Percentiles rank a stretch among this genome's conserved stretches.
Evolutionary conservation across 2,329 filamentous ascomycete genomes (phyloP).

Genomic region (Stagonosporopsis chrysanthemi): DNA sequence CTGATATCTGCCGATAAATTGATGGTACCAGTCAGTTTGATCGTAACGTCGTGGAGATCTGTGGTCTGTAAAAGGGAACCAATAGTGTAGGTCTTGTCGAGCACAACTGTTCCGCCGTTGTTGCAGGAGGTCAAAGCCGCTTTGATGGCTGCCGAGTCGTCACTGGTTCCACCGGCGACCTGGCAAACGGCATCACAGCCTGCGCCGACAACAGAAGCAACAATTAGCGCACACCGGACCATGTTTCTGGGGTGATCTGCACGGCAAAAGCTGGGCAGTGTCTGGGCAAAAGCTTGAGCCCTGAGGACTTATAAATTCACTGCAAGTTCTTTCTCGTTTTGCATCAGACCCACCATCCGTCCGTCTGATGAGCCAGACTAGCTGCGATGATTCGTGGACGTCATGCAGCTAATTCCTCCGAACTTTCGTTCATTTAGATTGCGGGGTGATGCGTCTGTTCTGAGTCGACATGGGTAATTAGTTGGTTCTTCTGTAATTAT

Average conservation of each 20-base stretch:
- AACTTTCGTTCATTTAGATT: background rate
- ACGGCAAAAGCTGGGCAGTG: slow-evolving; percentile 4
- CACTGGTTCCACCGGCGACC: slow-evolving; percentile 50
- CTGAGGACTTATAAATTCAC: background rate
- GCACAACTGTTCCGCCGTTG: slow-evolving; percentile 67
- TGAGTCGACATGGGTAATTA: background rate
- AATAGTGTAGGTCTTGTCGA: slow-evolving; percentile 67
- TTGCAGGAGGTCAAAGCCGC: slow-evolving; percentile 66
- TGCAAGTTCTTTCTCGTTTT: background rate
- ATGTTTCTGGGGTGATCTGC: background rate
- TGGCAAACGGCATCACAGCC: slow-evolving; percentile 16
- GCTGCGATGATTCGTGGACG: slow-evolving; percentile 1
- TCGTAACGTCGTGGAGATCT: slow-evolving; percentile 65
- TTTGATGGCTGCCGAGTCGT: slow-evolving; percentile 62
- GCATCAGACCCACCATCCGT: too few species aligned
- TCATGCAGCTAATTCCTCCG: background rate
- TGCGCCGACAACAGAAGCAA: background rate
- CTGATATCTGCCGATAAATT: slow-evolving; percentile 70
- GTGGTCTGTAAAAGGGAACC: slow-evolving; percentile 71
- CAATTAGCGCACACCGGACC: background rate
- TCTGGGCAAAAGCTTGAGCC: slow-evolving; percentile 10
- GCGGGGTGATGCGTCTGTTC: background rate
- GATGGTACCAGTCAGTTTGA: slow-evolving; percentile 66
- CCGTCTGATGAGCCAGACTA: background rate
- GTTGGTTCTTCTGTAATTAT: background rate